Conservation (phyloP, 495 filamentous ascomycete genomes). For the Aspergillus sclerotioniger region DNA sequence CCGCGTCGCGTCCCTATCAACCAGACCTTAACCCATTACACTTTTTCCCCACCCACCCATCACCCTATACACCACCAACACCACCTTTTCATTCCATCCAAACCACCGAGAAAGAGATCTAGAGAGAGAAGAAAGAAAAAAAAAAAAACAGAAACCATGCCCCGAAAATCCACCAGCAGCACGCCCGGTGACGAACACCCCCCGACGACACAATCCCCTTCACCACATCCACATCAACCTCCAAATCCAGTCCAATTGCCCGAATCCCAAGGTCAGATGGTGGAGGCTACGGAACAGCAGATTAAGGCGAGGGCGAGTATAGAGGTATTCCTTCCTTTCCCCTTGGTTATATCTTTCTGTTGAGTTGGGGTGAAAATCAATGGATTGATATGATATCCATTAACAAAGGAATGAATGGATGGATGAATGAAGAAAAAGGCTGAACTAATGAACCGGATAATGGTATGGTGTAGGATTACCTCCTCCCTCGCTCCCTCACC, state of each 20-base stretch:
- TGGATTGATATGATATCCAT: no score
- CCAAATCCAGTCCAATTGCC: neutral
- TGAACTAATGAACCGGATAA: slow-evolving; percentile 8
- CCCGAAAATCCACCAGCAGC: slow-evolving; percentile 19
- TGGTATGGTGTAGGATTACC: slow-evolving; percentile 65
- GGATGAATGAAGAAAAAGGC: neutral
- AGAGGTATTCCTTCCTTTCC: slow-evolving; percentile 33
- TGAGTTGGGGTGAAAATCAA: no score
- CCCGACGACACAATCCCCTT: neutral
- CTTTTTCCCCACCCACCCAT: neutral
- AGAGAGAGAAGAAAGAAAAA: neutral
- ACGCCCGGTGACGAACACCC: neutral
- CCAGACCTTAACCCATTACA: no score
- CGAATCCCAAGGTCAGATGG: slow-evolving; percentile 17
- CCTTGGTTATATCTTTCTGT: no score
- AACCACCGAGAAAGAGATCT: no score
- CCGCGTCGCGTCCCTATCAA: no score
- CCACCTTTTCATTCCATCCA: no score
- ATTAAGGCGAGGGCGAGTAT: slow-evolving; percentile 45
- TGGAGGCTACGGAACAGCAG: slow-evolving; percentile 47
- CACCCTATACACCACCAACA: no score
- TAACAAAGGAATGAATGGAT: no score
- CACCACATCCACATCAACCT: neutral
- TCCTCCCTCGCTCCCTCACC: slow-evolving; percentile 89
- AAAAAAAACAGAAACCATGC: slow-evolving; percentile 1